Evolutionary conservation across 2,329 filamentous ascomycete genomes (phyloP).

Genomic region (Dryadomyces quercivorus): DNA sequence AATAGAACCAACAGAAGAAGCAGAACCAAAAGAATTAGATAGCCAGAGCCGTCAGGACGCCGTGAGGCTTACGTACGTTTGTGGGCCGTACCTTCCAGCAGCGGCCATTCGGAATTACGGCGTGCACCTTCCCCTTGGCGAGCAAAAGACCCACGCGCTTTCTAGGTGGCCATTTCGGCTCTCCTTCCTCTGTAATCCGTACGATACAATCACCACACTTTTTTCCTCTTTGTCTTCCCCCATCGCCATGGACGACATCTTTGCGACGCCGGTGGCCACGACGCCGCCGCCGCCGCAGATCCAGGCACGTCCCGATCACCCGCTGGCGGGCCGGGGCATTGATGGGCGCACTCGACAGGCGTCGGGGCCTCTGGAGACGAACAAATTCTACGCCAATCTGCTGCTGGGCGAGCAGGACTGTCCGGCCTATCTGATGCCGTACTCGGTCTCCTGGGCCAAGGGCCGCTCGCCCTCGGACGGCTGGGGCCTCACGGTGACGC

Average conservation of each 20-base stretch:
- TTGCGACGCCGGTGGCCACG: slow-evolving; percentile 40
- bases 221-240: background rate
- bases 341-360: slow-evolving; percentile 13
- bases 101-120: too few relatives aligned
- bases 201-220: background rate
- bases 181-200: too few relatives aligned
- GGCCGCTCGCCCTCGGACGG: slow-evolving; percentile 50
- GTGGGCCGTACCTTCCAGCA: too few relatives aligned
- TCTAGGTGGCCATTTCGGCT: too few relatives aligned
- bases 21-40: too few relatives aligned
- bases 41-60: too few relatives aligned
- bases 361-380: slow-evolving; percentile 49
- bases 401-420: slow-evolving; percentile 61
- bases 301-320: slow-evolving; percentile 39
- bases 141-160: too few relatives aligned
- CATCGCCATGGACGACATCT: slow-evolving; percentile 31
- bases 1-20: too few relatives aligned
- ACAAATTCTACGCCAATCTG: slow-evolving; percentile 74
- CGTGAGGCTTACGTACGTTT: too few relatives aligned
- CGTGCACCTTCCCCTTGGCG: too few relatives aligned
- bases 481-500: slow-evolving; percentile 68
- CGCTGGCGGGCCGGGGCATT: slow-evolving; percentile 42
- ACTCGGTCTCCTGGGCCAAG: slow-evolving; percentile 55
- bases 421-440: slow-evolving; percentile 64
- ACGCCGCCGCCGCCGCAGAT: slow-evolving; percentile 43